Evolutionary conservation across 768 basidiomycete species (phyloP).

Genomic region (Tylopilus sp.): DNA sequence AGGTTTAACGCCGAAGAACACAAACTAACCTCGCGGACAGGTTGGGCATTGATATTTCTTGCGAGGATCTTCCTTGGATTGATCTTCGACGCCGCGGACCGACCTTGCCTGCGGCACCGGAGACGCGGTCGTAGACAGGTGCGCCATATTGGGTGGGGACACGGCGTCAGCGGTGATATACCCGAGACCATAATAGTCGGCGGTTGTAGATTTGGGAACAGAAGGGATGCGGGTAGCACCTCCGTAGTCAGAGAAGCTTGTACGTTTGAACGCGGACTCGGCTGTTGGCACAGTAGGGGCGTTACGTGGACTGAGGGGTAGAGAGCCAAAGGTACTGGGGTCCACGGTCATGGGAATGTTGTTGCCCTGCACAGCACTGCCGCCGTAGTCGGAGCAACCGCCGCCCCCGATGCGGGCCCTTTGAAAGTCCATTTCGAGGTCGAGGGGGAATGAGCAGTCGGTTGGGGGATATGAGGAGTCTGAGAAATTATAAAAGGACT

Average conservation of each 20-base stretch:
- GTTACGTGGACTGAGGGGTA: slow-evolving; percentile 56
- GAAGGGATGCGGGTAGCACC: slow-evolving; percentile 46
- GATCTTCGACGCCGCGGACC: slow-evolving; percentile 40
- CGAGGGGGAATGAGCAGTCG: slow-evolving; percentile 57
- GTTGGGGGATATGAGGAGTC: slow-evolving; percentile 47
- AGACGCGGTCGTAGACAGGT: slow-evolving; percentile 45
- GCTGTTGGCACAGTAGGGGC: slow-evolving; percentile 37
- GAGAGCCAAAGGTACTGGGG: slow-evolving; percentile 54
- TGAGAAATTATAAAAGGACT: slow-evolving; percentile 66
- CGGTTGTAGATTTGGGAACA: slow-evolving; percentile 48
- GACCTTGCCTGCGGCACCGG: slow-evolving; percentile 36
- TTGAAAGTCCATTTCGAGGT: slow-evolving; percentile 73
- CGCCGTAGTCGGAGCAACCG: slow-evolving; percentile 51
- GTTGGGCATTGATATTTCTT: slow-evolving; percentile 75
- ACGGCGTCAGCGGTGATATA: slow-evolving; percentile 39
- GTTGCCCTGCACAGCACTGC: slow-evolving; percentile 34
- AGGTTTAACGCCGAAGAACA: neutral
- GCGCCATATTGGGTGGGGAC: slow-evolving; percentile 54
- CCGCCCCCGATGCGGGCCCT: slow-evolving; percentile 51
- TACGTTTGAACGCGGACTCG: slow-evolving; percentile 37
- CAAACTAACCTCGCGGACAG: slow-evolving; percentile 64
- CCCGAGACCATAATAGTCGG: slow-evolving; percentile 43
- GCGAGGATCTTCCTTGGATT: slow-evolving; percentile 57
- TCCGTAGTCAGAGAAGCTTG: slow-evolving; percentile 68
- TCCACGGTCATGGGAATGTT: slow-evolving; percentile 46